phyloP scores from a whole-genome alignment of 1,284 basidiomycete species.

The Cutaneotrichosporon mucoides region DNA sequence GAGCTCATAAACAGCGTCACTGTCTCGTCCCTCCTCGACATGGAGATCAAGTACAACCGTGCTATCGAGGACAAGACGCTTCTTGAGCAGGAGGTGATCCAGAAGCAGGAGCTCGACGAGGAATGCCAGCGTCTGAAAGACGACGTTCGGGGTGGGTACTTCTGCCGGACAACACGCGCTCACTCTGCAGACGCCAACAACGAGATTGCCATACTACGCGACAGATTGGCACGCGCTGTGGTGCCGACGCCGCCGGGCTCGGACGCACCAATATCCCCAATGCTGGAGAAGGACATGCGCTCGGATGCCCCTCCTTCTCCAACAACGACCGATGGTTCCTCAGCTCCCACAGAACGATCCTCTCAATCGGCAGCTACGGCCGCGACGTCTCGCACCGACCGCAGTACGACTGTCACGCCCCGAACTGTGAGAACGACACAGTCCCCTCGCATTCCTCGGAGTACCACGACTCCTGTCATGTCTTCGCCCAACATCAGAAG shows the following conservation, averaged over 20 bases:
- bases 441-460: conserved; percentile 6
- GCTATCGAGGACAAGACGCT: conserved; percentile 95
- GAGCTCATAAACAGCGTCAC: conserved; percentile 57
- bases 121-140: conserved; percentile 89
- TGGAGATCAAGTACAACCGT: conserved; percentile 84
- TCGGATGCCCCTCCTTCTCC: conserved; percentile 4
- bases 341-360: conserved; percentile 1
- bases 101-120: conserved; percentile 84
- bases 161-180: not conserved
- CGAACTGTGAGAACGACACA: not conserved
- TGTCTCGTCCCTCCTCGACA: conserved; percentile 81
- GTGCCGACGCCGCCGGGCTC: conserved; percentile 40
- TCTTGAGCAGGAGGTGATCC: conserved; percentile 91
- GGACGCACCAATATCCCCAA: conserved; percentile 33
- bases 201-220: conserved; percentile 75
- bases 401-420: conserved; percentile 9
- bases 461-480: conserved; percentile 1
- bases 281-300: conserved; percentile 16
- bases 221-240: conserved; percentile 53
- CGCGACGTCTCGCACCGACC: conserved; percentile 1
- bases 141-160: conserved; percentile 74
- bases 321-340: conserved; percentile 6
- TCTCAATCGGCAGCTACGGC: not conserved
- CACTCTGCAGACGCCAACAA: conserved; percentile 57
- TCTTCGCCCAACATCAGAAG: conserved; percentile 7